These are phyloP conservation scores for Macrolepiota albuminosa DNA, from an alignment of 768 basidiomycete genomes.

Conservation along the genomic window DNA sequence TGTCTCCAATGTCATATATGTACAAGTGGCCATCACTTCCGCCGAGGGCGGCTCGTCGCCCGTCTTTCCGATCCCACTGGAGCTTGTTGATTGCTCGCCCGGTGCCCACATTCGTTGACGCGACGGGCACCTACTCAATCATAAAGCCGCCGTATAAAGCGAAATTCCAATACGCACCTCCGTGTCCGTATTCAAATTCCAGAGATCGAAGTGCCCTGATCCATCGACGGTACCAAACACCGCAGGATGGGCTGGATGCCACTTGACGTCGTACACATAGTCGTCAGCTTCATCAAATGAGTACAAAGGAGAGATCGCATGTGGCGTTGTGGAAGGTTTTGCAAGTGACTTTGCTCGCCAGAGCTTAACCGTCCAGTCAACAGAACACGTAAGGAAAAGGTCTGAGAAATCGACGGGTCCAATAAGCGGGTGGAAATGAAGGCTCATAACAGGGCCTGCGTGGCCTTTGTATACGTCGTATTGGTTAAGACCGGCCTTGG, in stretches of 20 bases:
- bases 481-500: constrained; percentile 93
- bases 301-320: constrained; percentile 70
- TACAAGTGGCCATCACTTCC: constrained; percentile 91
- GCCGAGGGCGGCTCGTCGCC: constrained; percentile 83
- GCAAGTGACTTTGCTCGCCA: constrained; percentile 83
- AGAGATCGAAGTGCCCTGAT: constrained; percentile 91
- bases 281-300: constrained; percentile 98
- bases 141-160: background rate
- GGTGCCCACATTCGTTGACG: constrained; percentile 78
- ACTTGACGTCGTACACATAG: constrained; percentile 97
- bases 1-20: constrained; percentile 92
- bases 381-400: constrained; percentile 87
- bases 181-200: constrained; percentile 96
- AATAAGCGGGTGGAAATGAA: constrained; percentile 89
- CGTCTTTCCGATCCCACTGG: constrained; percentile 92
- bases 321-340: constrained; percentile 62
- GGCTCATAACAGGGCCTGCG: constrained; percentile 87
- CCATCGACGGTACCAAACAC: constrained; percentile 93
- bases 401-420: constrained; percentile 96
- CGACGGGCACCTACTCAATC: constrained; percentile 71
- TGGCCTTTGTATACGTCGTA: constrained; percentile 93
- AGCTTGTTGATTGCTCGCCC: constrained; percentile 91
- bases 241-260: constrained; percentile 96
- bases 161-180: constrained; percentile 63
- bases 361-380: constrained; percentile 98